Evolutionary conservation across 2,329 filamentous ascomycete species (phyloP), one percentile per base, ranked within the genome.

Genomic region (Paramyrothecium roridum): DNA sequence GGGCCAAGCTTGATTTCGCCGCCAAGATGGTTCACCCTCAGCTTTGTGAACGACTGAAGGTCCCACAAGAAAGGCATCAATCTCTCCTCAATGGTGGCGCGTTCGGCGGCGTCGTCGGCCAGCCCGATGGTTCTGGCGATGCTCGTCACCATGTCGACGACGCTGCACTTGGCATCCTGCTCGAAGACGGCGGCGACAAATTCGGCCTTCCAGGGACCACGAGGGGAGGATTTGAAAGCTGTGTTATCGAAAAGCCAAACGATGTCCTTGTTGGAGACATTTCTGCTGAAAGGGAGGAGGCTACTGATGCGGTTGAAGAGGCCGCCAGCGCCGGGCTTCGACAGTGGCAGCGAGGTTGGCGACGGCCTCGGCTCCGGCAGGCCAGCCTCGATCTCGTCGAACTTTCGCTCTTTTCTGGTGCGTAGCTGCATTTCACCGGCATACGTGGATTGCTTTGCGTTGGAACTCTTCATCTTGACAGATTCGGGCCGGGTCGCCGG

Each of bases 231-330:
- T 57, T 84, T 83, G 69, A 88, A 93, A 4, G 92, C 93, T 3
- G 90, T 93, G 66, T 95, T 96, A 75, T 98, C 92, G 50, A 97
- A 78, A 8, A 97, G 77, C 93, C 93, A 97, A 45, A 97, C 86
- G 16, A 83, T 85, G 69, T 96, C 89, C 43, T 83, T 74, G 17
- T 79, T 77, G 54, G 85, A 81, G 49, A 91, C 82, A 34, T 79
- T 75, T 48, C 80, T 80, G 1, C 82, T 78, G 13, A 87, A 74
- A 1, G 87, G 86, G 64, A 86, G 88, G 55, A 68, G 68, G 50
- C 70, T 68, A 21, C 80, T 78, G 1, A 86, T 70, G 54, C 79
- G 78, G 2, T 79, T 80, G 23, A 86, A 67, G 49, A 82, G 53
- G 34, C 75, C 67, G 34, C 70, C 60, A 12, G 68, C 58, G 40